phyloP scores from a whole-genome alignment of 129 eudicot species.

The Tagetes erecta region DNA sequence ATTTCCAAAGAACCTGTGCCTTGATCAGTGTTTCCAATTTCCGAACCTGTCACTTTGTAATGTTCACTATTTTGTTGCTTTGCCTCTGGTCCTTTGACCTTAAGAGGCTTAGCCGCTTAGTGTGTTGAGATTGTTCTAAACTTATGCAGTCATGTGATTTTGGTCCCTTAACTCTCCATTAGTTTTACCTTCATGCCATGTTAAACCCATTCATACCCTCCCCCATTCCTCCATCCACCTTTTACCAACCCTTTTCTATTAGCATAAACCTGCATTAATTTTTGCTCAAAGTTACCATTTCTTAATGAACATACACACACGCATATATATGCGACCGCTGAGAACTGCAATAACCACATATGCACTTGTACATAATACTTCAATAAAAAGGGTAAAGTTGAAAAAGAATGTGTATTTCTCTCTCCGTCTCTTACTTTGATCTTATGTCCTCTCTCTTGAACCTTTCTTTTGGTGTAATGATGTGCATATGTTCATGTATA shows the following conservation, averaged over 20 bases:
- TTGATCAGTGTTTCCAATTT: conserved; percentile 47
- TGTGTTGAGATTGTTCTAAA: neutral
- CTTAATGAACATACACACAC: neutral
- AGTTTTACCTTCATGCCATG: conserved; percentile 11
- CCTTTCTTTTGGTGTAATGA: too few species aligned
- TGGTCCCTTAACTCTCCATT: neutral
- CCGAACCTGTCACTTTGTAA: conserved; percentile 37
- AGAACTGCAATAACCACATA: neutral
- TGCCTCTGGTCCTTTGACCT: conserved; percentile 12
- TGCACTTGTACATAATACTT: neutral
- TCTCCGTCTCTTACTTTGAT: neutral
- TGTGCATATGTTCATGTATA: too few species aligned
- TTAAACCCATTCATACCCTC: neutral
- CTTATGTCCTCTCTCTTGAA: neutral
- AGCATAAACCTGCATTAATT: neutral
- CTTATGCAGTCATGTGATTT: neutral
- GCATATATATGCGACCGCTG: neutral
- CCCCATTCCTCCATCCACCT: conserved; percentile 15
- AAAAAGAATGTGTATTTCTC: too few species aligned
- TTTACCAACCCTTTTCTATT: neutral
- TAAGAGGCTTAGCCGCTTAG: neutral
- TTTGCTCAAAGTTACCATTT: conserved; percentile 4
- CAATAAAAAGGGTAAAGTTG: too few species aligned
- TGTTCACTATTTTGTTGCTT: conserved; percentile 24
- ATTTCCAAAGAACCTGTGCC: conserved; percentile 66